Conservation (phyloP, 2,329 filamentous ascomycete genomes). For the Cladosporium colombiae region DNA sequence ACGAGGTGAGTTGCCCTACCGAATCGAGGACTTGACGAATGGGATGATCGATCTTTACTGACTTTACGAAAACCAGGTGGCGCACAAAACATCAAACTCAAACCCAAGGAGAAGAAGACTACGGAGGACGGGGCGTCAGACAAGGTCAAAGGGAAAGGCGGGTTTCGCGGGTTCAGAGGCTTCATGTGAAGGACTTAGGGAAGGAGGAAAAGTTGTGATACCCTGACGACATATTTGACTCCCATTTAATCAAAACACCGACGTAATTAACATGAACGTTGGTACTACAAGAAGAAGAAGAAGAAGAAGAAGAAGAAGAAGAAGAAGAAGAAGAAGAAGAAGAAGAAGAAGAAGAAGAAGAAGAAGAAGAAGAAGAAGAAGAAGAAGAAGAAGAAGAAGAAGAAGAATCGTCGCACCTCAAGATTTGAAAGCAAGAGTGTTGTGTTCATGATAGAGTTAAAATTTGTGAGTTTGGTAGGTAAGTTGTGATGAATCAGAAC, state of each 20-base stretch:
- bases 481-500: neutral
- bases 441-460: neutral
- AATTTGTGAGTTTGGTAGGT: neutral
- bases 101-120: conserved; percentile 42
- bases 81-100: conserved; percentile 56
- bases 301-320: no score
- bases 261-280: no score
- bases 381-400: no score
- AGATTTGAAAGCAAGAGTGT: no score
- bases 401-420: no score
- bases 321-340: no score
- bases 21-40: neutral
- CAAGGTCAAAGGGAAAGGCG: conserved; percentile 43
- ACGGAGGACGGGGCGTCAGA: conserved; percentile 26
- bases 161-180: conserved; percentile 24
- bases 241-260: no score
- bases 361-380: no score
- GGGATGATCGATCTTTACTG: neutral
- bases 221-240: neutral
- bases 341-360: no score
- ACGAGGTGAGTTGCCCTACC: conserved; percentile 48
- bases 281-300: no score
- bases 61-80: conserved; percentile 40
- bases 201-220: neutral
- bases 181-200: conserved; percentile 25